phyloP scores from a whole-genome alignment of 345 rosid species.

The Geranium brycei region DNA sequence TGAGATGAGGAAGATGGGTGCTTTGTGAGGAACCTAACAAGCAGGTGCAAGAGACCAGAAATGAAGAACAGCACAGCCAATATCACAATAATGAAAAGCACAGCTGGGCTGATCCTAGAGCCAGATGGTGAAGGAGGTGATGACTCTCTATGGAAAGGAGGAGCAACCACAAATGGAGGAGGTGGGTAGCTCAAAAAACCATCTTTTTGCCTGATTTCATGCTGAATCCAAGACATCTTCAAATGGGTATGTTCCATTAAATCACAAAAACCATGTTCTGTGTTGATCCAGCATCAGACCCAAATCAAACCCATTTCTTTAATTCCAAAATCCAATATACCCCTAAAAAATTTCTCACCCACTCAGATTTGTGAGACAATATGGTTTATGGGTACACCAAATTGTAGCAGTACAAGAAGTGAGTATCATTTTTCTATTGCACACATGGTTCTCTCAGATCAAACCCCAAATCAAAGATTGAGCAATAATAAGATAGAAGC shows the following conservation, averaged over 20 bases:
- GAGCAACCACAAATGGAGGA: conserved; percentile 15
- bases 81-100: conserved; percentile 61
- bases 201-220: conserved; percentile 33
- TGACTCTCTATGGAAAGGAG: not conserved
- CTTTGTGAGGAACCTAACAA: conserved; percentile 69
- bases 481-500: conserved; percentile 11
- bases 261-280: conserved; percentile 14
- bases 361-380: not conserved
- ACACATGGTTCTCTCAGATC: not conserved
- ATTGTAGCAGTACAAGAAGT: not conserved
- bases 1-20: conserved; percentile 46
- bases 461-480: conserved; percentile 4
- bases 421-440: not conserved
- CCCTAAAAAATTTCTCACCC: not conserved
- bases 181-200: conserved; percentile 44
- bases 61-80: conserved; percentile 70
- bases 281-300: not conserved
- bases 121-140: conserved; percentile 21
- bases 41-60: conserved; percentile 71
- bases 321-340: not conserved
- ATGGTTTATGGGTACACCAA: not conserved
- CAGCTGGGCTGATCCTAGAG: conserved; percentile 65
- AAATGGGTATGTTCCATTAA: conserved; percentile 2
- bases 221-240: conserved; percentile 11
- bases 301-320: conserved; percentile 6